phyloP scores from a whole-genome alignment of 1,284 basidiomycete species.

The Ceratobasidium sp. region DNA sequence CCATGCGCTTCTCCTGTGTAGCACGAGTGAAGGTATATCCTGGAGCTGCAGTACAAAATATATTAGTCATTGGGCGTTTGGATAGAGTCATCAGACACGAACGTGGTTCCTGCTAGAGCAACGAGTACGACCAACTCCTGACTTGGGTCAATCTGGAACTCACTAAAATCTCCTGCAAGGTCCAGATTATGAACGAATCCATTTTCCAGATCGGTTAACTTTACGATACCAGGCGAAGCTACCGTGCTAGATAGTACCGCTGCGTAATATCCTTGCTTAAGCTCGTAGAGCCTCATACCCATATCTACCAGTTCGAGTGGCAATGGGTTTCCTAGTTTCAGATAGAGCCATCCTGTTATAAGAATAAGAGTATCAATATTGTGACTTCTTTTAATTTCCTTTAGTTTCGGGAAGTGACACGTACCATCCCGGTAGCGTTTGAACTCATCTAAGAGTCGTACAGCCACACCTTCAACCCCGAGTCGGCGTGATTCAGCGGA shows the following conservation, averaged over 20 bases:
- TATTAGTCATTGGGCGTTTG: too few relatives aligned
- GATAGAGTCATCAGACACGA: too few relatives aligned
- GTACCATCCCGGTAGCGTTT: neutral
- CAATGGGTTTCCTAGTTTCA: neutral
- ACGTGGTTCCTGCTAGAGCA: neutral
- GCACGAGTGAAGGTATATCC: neutral
- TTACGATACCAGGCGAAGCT: neutral
- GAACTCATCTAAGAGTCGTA: neutral
- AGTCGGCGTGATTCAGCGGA: neutral
- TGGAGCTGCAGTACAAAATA: neutral
- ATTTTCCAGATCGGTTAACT: neutral
- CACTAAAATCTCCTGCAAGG: constrained; percentile 1
- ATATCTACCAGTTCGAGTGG: neutral
- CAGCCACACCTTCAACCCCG: neutral
- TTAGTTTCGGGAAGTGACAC: too few relatives aligned
- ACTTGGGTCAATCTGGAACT: constrained; percentile 16
- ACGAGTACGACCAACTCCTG: neutral
- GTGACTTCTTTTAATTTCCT: too few relatives aligned
- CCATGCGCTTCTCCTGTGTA: neutral
- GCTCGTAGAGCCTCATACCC: constrained; percentile 7
- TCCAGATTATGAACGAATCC: neutral
- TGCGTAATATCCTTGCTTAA: constrained; percentile 2
- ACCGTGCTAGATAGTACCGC: neutral
- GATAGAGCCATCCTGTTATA: constrained; percentile 8
- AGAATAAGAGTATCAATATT: neutral